Base-by-base conservation (phyloP, 805 yeast genomes). In the Suhomyces prunicola region DNA sequence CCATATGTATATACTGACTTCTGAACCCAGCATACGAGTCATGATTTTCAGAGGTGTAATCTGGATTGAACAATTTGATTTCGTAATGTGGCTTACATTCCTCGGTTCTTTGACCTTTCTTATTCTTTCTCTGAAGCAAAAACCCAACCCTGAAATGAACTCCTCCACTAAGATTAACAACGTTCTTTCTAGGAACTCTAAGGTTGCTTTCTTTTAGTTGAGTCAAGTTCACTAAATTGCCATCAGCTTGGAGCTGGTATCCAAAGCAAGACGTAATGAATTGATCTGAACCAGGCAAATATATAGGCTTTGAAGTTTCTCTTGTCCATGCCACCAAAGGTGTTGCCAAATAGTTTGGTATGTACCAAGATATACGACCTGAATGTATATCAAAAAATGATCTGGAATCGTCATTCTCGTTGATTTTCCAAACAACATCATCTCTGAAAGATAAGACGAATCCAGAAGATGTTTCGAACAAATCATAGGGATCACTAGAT, bases 401-500 rank as follows among this genome's bases (percentile, higher is more conserved):
- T 50, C 77, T 76, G 6, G 96, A 87, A 60, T 89, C 83, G 54
- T 85, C 88, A 36, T 83, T 71, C 31, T 83, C 80, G 67, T 92
- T 90, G 35, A 90, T 71, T 3, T 73, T 67, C 67, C 90, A 79
- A 0, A 64, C 61, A 2, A 90, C 87, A 51, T 84, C 68, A 24
- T 87, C 80, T 46, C 79, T 76, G 78, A 96, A 91, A 2, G 85
- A 80, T 46, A 93, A 72, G 1, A 88, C 76, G 62, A 90, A 91
- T 0, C 98, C 98, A 0, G 96, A 80, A 24, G 87, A 76, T 1
- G 74, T 71, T 4, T 84, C 86, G 35, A 87, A 78, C 44, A 93
- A 66, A 44, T 80, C 74, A 64, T 91, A 91, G 0, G 98, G 98
- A 61, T 87, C 86, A 50, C 84, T 77, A 0, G 93, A 82, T 1